phyloP scores from a whole-genome alignment of 257 asterid species.

The Solanum phureja region DNA sequence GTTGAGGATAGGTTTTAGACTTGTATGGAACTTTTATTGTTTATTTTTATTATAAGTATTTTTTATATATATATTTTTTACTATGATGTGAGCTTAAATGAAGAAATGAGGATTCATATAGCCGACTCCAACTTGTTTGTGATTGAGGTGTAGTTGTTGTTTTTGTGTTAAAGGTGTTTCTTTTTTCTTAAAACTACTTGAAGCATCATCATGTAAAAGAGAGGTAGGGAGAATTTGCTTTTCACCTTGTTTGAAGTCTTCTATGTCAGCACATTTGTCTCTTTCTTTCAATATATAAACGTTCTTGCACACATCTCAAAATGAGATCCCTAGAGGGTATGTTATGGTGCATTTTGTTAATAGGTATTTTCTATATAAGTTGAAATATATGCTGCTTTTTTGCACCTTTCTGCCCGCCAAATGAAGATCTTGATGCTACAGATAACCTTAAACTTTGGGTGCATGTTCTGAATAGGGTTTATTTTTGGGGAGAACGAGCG shows the following conservation, averaged over 20 bases:
- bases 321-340: background rate
- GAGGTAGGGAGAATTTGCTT: background rate
- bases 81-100: background rate
- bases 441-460: background rate
- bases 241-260: background rate
- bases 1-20: background rate
- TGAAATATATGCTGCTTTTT: background rate
- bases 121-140: background rate
- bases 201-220: background rate
- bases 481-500: slow-evolving; percentile 40
- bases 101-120: background rate
- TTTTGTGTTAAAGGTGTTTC: background rate
- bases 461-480: slow-evolving; percentile 37
- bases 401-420: background rate
- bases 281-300: background rate
- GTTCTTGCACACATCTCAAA: background rate
- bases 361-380: background rate
- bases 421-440: background rate
- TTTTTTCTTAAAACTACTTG: background rate
- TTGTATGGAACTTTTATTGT: background rate
- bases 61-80: background rate
- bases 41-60: background rate
- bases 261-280: background rate
- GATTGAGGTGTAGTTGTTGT: background rate
- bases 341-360: background rate